phyloP scores from a whole-genome alignment of 192 early-diverging fungal species.

The Jimgerdemannia flammicorona region DNA sequence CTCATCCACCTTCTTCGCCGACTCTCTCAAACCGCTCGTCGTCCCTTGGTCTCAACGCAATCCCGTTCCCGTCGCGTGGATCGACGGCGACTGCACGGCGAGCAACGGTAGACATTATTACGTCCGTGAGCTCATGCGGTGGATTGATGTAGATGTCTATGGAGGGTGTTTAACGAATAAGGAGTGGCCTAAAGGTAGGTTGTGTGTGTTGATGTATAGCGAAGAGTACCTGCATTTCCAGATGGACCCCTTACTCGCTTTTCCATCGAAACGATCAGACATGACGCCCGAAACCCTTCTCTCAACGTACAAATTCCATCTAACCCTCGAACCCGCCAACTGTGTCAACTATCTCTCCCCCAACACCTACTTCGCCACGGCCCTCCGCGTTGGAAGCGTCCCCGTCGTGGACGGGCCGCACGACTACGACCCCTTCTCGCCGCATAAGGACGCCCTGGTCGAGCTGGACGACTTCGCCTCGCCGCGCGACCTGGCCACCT shows the following conservation, averaged over 20 bases:
- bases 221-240: background rate
- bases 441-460: slow-evolving; percentile 19
- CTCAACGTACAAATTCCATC: slow-evolving; percentile 27
- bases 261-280: background rate
- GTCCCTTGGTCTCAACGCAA: slow-evolving; percentile 19
- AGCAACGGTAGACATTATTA: slow-evolving; percentile 23
- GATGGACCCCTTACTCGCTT: background rate
- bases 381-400: slow-evolving; percentile 17
- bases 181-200: slow-evolving; percentile 20
- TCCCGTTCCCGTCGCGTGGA: slow-evolving; percentile 27
- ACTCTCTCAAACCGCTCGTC: slow-evolving; percentile 9
- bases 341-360: slow-evolving; percentile 27
- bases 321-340: slow-evolving; percentile 27
- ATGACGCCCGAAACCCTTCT: slow-evolving; percentile 12
- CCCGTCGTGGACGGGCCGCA: slow-evolving; percentile 29
- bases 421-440: slow-evolving; percentile 25
- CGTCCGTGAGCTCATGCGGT: slow-evolving; percentile 24
- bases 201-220: background rate
- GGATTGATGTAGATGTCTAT: slow-evolving; percentile 28
- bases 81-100: slow-evolving; percentile 21
- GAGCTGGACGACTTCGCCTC: slow-evolving; percentile 22
- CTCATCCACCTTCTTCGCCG: background rate
- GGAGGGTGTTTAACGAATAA: slow-evolving; percentile 24
- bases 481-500: slow-evolving; percentile 16
- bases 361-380: slow-evolving; percentile 3